Conservation (phyloP, 2,329 filamentous ascomycete genomes). For the Ophiostoma tasmaniense region DNA sequence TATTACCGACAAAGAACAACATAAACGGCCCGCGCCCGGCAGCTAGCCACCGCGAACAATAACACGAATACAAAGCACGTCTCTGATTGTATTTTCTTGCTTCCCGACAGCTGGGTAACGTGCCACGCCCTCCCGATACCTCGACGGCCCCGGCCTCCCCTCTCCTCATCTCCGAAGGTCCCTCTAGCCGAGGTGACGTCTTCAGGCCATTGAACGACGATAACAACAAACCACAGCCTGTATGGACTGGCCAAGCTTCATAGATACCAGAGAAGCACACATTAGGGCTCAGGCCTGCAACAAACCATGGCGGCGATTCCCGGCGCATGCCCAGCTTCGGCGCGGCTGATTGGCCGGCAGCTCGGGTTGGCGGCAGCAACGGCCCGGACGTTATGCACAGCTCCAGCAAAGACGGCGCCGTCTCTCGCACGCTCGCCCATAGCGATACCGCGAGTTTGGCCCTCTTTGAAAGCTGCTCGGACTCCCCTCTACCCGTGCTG, state of each 20-base stretch:
- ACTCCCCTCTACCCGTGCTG: background rate
- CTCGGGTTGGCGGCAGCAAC: background rate
- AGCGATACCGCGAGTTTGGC: background rate
- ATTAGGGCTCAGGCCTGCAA: background rate
- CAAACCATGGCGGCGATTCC: background rate
- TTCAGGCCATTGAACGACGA: background rate
- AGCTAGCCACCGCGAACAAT: background rate
- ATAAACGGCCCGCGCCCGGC: background rate
- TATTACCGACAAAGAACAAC: background rate
- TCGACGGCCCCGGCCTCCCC: background rate
- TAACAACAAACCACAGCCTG: background rate
- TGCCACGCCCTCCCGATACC: background rate
- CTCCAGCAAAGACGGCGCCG: background rate
- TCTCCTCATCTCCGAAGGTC: background rate
- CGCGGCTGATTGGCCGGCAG: background rate
- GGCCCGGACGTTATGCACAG: background rate
- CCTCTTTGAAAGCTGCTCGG: background rate
- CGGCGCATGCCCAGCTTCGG: background rate
- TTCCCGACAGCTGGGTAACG: background rate
- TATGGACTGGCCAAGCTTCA: background rate
- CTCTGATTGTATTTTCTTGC: background rate
- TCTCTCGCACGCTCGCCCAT: background rate
- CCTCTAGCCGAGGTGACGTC: background rate
- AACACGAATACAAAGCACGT: background rate
- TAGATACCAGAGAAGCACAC: background rate